Evolutionary conservation across 345 rosid species (phyloP), one percentile per base, ranked within the genome.

Genomic region (Lepidium sativum): DNA sequence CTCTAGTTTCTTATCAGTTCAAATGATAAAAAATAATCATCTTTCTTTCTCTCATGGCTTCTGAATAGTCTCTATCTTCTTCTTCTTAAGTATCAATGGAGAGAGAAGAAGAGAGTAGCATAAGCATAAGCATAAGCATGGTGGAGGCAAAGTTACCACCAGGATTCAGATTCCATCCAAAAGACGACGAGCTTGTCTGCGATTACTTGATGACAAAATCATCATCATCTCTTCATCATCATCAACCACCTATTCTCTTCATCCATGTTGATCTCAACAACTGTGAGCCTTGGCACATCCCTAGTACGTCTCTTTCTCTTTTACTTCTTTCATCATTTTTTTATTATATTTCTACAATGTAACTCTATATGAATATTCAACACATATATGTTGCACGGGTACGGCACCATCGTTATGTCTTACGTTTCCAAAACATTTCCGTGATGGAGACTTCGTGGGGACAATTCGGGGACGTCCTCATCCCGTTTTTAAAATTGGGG

Each of bases 241-340:
- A 59, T 27, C 59, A 52, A n/a, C 71, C 57, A 32, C 65, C 78
- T 21, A 74, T 78, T 56, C 77, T 87, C 60, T 33, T 92, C 77
- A 73, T 82, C 34, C 89, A 84, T 17, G 97, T 92, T 53, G 94
- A 92, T 71, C 96, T 87, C 77, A 92, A 92, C 90, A 89, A 82
- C 80, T 85, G 83, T 31, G 98, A 92, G 56, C 98, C 98, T 49
- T 92, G 98, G 98, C 94, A 92, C 39, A 74, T 92, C 68, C 98
- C 98, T 9, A 91, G 98, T 92, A 31, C 60, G 79, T 2, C 6
- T 13, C n/a, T 5, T 1, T 25, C 7, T 17, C 20, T 23, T 23
- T 3, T 23, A 23, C 25, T 23, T 23, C 25, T n/a, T n/a, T n/a
- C n/a, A n/a, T n/a, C 25, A 23, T 23, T 23, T 23, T 1, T 20